Evolutionary conservation across 768 basidiomycete species (phyloP).

Genomic region (Rhodotorula babjevae): DNA sequence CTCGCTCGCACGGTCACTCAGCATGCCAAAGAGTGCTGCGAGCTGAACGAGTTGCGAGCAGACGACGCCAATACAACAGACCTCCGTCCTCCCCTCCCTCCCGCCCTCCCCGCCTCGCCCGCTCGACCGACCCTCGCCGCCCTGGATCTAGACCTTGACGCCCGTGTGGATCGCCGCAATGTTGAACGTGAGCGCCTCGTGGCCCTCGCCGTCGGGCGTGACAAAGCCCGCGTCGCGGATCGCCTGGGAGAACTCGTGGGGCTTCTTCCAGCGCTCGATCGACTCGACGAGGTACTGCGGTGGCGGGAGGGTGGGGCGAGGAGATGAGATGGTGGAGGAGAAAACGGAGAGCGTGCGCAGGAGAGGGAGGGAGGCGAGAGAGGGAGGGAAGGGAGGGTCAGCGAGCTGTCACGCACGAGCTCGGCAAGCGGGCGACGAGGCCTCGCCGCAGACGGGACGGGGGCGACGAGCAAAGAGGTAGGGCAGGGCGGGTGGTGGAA

Average conservation of each 20-base stretch:
- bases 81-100: no score
- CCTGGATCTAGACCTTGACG: slow-evolving; percentile 55
- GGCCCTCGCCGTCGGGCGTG: slow-evolving; percentile 46
- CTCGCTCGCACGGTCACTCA: no score
- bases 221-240: slow-evolving; percentile 75
- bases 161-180: slow-evolving; percentile 79
- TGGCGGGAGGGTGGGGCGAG: not conserved
- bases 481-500: no score
- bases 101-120: no score
- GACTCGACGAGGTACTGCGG: slow-evolving; percentile 82
- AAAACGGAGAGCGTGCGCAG: not conserved
- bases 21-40: no score
- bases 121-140: no score
- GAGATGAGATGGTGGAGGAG: not conserved
- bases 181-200: slow-evolving; percentile 80
- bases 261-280: slow-evolving; percentile 85
- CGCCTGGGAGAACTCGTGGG: slow-evolving; percentile 82
- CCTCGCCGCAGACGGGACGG: not conserved
- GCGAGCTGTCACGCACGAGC: no score
- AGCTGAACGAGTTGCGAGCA: no score
- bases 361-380: not conserved
- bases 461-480: no score
- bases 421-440: not conserved
- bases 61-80: no score
- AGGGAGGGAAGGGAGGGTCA: not conserved